Evolutionary conservation across 2,329 filamentous ascomycete genomes (phyloP).

Genomic region (Penicillium sp.): DNA sequence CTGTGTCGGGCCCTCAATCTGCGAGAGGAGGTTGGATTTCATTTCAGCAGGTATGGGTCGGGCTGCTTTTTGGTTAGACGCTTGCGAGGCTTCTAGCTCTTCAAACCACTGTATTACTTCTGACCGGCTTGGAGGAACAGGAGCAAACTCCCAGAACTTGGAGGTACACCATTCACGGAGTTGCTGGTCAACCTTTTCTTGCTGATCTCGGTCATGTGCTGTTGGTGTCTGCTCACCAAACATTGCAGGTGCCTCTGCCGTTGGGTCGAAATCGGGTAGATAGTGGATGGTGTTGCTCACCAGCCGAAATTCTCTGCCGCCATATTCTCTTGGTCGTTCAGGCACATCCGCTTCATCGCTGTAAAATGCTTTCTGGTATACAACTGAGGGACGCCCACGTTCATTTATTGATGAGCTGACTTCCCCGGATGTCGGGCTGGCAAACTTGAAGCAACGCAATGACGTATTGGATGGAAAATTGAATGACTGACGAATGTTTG

Average conservation of each 20-base stretch:
- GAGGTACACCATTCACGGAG: constrained; percentile 60
- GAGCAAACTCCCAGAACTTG: constrained; percentile 72
- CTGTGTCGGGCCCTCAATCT: constrained; percentile 86
- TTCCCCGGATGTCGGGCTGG: constrained; percentile 37
- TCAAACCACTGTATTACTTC: constrained; percentile 71
- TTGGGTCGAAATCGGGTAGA: constrained; percentile 72
- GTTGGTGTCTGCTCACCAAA: constrained; percentile 52
- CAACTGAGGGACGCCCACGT: constrained; percentile 61
- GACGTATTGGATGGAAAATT: constrained; percentile 21
- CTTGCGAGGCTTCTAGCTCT: constrained; percentile 26
- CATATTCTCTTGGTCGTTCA: constrained; percentile 73
- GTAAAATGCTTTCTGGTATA: constrained; percentile 86
- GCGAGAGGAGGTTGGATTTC: constrained; percentile 57
- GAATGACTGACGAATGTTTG: constrained; percentile 30
- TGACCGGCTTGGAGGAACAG: constrained; percentile 64
- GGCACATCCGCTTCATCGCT: constrained; percentile 81
- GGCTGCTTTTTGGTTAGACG: constrained; percentile 7
- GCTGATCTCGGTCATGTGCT: constrained; percentile 50
- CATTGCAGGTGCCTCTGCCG: constrained; percentile 55
- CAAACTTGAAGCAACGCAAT: constrained; percentile 25
- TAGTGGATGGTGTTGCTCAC: constrained; percentile 73
- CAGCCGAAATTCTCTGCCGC: constrained; percentile 78
- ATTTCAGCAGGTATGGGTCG: constrained; percentile 13
- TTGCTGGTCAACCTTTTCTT: constrained; percentile 51
- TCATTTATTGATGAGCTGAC: constrained; percentile 56